phyloP scores from a whole-genome alignment of 2,329 filamentous ascomycete genomes.

The Claviceps monticola region DNA sequence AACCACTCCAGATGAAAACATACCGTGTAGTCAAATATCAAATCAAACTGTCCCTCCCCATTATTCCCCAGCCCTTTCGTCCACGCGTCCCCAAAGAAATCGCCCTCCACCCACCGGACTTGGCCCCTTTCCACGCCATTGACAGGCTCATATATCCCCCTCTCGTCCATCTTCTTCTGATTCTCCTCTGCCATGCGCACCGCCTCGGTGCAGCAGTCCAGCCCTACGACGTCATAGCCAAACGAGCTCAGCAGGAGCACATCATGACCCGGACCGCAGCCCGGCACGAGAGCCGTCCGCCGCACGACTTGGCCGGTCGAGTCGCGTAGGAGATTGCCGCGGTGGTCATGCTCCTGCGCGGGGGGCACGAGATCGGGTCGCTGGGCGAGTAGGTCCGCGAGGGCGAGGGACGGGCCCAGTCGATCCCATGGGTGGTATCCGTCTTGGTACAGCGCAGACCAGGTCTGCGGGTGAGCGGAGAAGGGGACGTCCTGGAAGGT shows the following conservation, averaged over 20 bases:
- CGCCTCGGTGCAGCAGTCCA: constrained; percentile 48
- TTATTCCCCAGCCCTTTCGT: constrained; percentile 25
- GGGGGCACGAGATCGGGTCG: constrained; percentile 29
- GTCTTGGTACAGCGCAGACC: constrained; percentile 35
- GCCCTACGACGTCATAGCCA: constrained; percentile 64
- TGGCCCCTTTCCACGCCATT: constrained; percentile 30
- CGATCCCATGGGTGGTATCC: constrained; percentile 41
- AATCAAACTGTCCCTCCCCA: constrained; percentile 43
- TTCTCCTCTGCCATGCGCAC: constrained; percentile 32
- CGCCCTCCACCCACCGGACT: constrained; percentile 43
- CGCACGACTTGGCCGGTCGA: constrained; percentile 12
- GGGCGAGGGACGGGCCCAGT: constrained; percentile 35
- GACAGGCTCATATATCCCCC: constrained; percentile 27
- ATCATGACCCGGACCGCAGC: constrained; percentile 73
- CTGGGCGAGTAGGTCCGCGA: constrained; percentile 36
- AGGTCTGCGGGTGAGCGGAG: constrained; percentile 23
- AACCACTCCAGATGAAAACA: background rate
- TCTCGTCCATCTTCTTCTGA: constrained; percentile 23
- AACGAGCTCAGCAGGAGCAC: constrained; percentile 59
- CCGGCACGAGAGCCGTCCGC: constrained; percentile 53
- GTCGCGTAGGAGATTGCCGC: constrained; percentile 12
- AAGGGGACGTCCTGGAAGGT: constrained; percentile 22
- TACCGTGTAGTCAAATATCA: constrained; percentile 51
- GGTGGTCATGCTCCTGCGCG: constrained; percentile 18
- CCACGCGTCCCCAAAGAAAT: constrained; percentile 55